Evolutionary conservation across 2,329 filamentous ascomycete genomes (phyloP), one percentile per base, ranked within the genome.

Genomic region (Penicillium paneum): DNA sequence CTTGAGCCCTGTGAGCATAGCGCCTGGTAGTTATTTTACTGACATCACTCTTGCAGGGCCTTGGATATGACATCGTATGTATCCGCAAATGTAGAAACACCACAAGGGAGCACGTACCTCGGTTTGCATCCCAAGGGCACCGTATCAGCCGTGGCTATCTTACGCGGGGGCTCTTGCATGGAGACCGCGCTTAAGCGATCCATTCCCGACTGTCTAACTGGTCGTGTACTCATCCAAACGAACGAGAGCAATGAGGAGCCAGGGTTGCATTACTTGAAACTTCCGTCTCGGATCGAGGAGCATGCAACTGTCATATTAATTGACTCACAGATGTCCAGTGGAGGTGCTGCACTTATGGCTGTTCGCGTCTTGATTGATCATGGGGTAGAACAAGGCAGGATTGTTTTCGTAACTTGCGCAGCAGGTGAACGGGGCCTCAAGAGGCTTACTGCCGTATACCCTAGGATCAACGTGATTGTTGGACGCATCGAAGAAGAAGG

Each of bases 301-400:
- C 89, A 96, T 67, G 86, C 90, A 61, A 88, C 88, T 46, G 91
- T 99, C 17, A 78, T 99, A 56, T 79, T 99, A 8, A 78, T 97
- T 19, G 94, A 97, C 72, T 87, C 92, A 13, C 94, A 99, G 70
- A 97, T 97, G 89, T 91, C 90, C 26, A 92, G 88, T 57, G 94
- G 94, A 40, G 93, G 92, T 34, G 84, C 85, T 12, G 85, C 84
- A 5, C 77, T 99, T 54, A 99, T 99, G 94, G 91, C 94, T 0
- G 92, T 97, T 39, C 89, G 94, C 67, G 90, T 97, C n/a, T 78
- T 99, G 49, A 85, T 96, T 15, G 94, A 99, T 71, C 92, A 97
- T 68, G 94, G 94, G 11, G 92, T 97, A 7, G 77, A 84, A 6
- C 87, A 94, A 68, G 83, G 90, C 42, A 87, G 82, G 61, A 96